Conservation (phyloP, 495 filamentous ascomycete genomes). For the Delitschia confertaspora region DNA sequence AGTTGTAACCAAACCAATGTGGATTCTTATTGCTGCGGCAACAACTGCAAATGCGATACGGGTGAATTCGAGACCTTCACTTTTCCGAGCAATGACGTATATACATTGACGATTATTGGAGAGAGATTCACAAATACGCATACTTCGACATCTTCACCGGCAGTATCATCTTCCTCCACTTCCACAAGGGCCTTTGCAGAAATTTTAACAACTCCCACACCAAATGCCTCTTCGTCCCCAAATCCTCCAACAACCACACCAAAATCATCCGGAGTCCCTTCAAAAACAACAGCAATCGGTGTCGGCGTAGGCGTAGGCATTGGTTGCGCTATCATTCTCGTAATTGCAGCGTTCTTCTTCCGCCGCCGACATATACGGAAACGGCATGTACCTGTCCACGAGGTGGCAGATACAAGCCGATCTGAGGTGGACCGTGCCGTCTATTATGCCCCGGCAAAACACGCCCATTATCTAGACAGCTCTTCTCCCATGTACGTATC, state of each 20-base stretch:
- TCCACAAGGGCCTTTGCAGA: not conserved
- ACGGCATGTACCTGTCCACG: no score
- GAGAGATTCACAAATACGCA: slow-evolving; percentile 14
- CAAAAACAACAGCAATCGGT: slow-evolving; percentile 12
- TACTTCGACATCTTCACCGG: not conserved
- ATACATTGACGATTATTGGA: slow-evolving; percentile 16
- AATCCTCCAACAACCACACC: not conserved
- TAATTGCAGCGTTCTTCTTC: slow-evolving; percentile 11
- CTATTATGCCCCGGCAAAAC: no score
- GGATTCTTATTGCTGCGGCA: slow-evolving; percentile 16
- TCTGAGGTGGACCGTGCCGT: no score
- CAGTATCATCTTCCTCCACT: not conserved
- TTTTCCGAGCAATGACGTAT: slow-evolving; percentile 2
- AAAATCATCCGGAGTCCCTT: not conserved
- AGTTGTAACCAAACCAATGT: slow-evolving; percentile 8
- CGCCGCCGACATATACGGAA: slow-evolving; percentile 5
- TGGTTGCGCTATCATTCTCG: slow-evolving; percentile 1
- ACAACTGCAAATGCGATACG: slow-evolving; percentile 12
- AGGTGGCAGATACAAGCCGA: no score
- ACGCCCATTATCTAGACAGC: no score
- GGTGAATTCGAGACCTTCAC: slow-evolving; percentile 9
- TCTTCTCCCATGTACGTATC: no score
- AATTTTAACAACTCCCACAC: not conserved
- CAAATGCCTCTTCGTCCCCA: not conserved
- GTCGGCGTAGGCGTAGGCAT: slow-evolving; percentile 14